Base-by-base conservation (phyloP, 192 early-diverging fungal genomes). In the Oehlia diaphana region DNA sequence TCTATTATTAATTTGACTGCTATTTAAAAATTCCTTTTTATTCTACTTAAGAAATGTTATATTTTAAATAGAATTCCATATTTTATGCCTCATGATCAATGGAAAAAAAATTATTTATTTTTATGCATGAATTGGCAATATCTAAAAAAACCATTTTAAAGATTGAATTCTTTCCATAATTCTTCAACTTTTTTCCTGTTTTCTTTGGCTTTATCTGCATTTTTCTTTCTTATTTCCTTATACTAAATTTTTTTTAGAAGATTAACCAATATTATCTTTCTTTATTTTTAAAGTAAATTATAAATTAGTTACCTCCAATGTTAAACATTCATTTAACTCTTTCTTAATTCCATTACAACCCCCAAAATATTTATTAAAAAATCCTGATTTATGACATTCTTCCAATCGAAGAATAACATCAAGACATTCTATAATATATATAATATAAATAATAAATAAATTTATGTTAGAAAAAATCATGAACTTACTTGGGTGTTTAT, bases 391-490 rank as follows among this genome's bases (percentile, higher is more conserved):
- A 78, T 90, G 89, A 69, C 89, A 90, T 23, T 86, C 76, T 26
- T 90, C 87, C 23, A 90, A 80, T n/a, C 87, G 83, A 62, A 85
- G 74, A 79, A 90, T 90, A 28, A 87, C 78, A 13, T 86, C 84
- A 23, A 88, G 82, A 73, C 89, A 90, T 42, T 23, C 63, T 77
- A 67, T 31, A 9, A 47, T 23, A 77, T 26, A 26, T 26, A 26
- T 26, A 26, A 63, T 37, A 2, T 65, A 66, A 37, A 39, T 7
- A 39, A 26, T 26, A 26, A 26, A 26, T 26, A 26, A 26, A 26
- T 26, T 26, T 26, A 26, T 26, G 26, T 26, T 26, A 26, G 26
- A 26, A 26, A 26, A 26, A 26, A 26, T 26, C 26, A 26, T 39
- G 7, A 19, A 67, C 76, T 42, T 68, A 77, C 76, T 63, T 84